phyloP scores from a whole-genome alignment of 331 rosid genomes.

The Spiraea crenata region DNA sequence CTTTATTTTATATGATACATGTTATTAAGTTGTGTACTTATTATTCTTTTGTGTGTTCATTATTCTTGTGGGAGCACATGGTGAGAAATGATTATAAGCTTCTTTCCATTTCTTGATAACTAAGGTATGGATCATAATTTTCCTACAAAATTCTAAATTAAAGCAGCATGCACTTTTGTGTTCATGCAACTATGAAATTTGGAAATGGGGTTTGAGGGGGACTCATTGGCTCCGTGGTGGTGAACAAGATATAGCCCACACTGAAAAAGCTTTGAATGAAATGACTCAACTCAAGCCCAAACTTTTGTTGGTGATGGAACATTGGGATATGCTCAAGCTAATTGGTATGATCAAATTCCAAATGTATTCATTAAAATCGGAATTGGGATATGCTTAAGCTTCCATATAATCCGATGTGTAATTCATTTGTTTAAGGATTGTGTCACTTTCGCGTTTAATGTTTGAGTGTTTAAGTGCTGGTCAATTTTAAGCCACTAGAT shows the following conservation, averaged over 20 bases:
- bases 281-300: slow-evolving; percentile 17
- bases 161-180: neutral
- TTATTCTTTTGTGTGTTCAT: too few species aligned
- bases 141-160: neutral
- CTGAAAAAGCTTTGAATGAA: neutral
- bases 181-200: too few species aligned
- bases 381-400: too few species aligned
- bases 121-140: neutral
- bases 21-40: too few species aligned
- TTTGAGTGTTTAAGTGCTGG: too few species aligned
- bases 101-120: neutral
- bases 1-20: too few species aligned
- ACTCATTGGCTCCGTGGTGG: neutral
- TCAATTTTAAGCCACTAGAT: too few species aligned
- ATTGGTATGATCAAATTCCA: neutral
- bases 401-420: too few species aligned
- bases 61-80: too few species aligned
- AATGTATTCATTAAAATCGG: neutral
- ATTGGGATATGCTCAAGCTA: neutral
- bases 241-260: slow-evolving; percentile 2
- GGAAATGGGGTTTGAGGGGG: slow-evolving; percentile 1
- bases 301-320: neutral
- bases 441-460: too few species aligned
- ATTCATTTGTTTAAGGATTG: too few species aligned
- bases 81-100: too few species aligned